A percentile compares a stretch with the other conserved stretches of the same genome.
Evolutionary conservation across 768 basidiomycete species (phyloP).

Genomic region (Saitozyma podzolica): DNA sequence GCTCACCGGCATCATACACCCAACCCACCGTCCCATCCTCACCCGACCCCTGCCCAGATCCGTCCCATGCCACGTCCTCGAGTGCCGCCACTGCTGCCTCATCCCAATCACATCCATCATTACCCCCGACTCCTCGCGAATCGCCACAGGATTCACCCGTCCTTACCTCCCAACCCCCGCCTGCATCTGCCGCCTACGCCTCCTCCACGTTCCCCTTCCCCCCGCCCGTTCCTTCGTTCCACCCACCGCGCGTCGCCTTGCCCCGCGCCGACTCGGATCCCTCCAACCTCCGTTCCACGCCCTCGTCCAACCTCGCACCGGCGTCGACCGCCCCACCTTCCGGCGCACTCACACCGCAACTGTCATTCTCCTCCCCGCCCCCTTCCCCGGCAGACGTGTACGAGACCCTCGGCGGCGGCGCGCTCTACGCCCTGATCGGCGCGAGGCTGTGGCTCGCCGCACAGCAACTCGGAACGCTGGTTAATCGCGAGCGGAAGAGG

Average conservation of each 20-base stretch:
- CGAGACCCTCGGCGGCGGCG: conserved; percentile 41
- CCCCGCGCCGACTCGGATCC: not conserved
- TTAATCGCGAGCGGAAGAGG: conserved; percentile 19
- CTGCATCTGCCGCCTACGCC: not conserved
- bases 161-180: not conserved
- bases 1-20: too few species aligned
- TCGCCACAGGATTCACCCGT: not conserved
- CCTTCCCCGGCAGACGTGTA: conserved; percentile 3
- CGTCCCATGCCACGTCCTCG: too few species aligned
- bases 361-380: not conserved
- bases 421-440: conserved; percentile 39
- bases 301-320: not conserved
- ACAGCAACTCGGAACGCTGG: conserved; percentile 17
- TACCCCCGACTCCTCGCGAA: too few species aligned
- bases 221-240: not conserved
- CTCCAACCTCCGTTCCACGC: not conserved
- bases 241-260: too few species aligned
- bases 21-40: too few species aligned
- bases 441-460: conserved; percentile 39
- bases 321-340: not conserved
- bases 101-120: too few species aligned
- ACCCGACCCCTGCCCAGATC: too few species aligned
- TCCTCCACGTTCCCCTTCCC: conserved; percentile 2
- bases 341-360: conserved; percentile 18
- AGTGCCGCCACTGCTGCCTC: too few species aligned